phyloP scores from a whole-genome alignment of 495 filamentous ascomycete genomes.

The Penicilliopsis zonata region DNA sequence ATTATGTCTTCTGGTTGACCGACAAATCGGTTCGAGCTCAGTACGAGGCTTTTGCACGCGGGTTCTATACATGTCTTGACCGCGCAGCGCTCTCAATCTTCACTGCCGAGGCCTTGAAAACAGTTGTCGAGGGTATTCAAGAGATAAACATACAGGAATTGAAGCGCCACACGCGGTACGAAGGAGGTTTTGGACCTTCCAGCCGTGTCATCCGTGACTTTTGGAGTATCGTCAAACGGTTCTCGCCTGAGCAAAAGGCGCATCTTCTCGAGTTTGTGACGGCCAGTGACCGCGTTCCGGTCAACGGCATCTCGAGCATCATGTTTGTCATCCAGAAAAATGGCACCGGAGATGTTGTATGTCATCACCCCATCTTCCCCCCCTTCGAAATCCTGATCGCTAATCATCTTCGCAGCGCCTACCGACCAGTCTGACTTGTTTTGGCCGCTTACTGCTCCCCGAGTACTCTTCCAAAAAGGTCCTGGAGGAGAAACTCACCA shows the following conservation, averaged over 20 bases:
- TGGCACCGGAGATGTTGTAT: constrained; percentile 48
- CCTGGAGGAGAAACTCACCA: constrained; percentile 58
- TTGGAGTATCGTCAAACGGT: constrained; percentile 65
- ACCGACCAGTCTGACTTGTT: constrained; percentile 82
- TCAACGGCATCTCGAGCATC: constrained; percentile 66
- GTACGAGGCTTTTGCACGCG: constrained; percentile 65
- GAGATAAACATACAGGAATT: constrained; percentile 65
- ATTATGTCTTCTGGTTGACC: constrained; percentile 81
- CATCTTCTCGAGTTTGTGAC: constrained; percentile 88
- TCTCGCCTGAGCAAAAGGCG: constrained; percentile 50
- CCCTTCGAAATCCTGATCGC: not conserved
- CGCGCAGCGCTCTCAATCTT: constrained; percentile 58
- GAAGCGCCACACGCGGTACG: constrained; percentile 56
- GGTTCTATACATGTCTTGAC: constrained; percentile 70
- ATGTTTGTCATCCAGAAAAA: constrained; percentile 76
- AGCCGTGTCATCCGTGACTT: constrained; percentile 65
- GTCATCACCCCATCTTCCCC: constrained; percentile 4
- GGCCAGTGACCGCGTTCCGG: constrained; percentile 78
- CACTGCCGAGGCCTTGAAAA: constrained; percentile 55
- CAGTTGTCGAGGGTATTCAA: constrained; percentile 68
- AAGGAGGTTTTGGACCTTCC: constrained; percentile 57
- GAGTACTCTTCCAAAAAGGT: constrained; percentile 62
- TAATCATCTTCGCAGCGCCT: constrained; percentile 37
- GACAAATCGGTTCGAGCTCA: constrained; percentile 65
- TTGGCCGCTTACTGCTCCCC: constrained; percentile 72